Percentiles rank a stretch among this genome's conserved stretches.
These are phyloP conservation scores for Coemansia reversa DNA, from an alignment of 192 early-diverging fungal genomes.

Conservation along the genomic window DNA sequence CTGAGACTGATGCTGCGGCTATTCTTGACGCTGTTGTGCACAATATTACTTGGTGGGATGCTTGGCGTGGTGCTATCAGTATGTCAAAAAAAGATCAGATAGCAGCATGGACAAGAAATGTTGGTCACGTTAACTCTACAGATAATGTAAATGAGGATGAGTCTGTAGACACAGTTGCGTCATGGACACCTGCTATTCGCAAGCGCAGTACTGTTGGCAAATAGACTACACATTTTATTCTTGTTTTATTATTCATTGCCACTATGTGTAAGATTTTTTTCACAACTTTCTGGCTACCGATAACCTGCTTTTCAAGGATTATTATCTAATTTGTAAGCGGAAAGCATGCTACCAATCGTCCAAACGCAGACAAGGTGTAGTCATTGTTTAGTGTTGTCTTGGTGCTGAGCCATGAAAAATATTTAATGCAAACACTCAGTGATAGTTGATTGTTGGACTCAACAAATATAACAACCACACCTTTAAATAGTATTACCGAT, in stretches of 20 bases:
- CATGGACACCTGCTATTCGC: constrained; percentile 26
- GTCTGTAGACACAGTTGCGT: constrained; percentile 14
- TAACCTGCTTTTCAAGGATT: too few relatives aligned
- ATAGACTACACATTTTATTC: not conserved
- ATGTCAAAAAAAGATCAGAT: constrained; percentile 53
- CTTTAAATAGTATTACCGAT: too few relatives aligned
- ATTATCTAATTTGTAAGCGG: too few relatives aligned
- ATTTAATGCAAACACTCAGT: too few relatives aligned
- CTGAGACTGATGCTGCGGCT: constrained; percentile 22
- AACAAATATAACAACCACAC: too few relatives aligned
- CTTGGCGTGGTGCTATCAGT: constrained; percentile 48
- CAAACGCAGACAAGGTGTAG: too few relatives aligned
- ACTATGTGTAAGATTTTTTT: too few relatives aligned
- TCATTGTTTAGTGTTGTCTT: too few relatives aligned
- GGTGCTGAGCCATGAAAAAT: too few relatives aligned
- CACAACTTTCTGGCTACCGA: too few relatives aligned
- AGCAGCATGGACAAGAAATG: constrained; percentile 18
- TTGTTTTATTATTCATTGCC: not conserved
- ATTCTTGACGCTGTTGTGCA: constrained; percentile 31
- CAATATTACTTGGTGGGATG: constrained; percentile 48
- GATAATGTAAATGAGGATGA: constrained; percentile 6
- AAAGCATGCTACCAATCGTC: too few relatives aligned
- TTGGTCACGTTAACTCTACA: constrained; percentile 1
- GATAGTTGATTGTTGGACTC: too few relatives aligned
- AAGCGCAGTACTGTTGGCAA: not conserved